Percentiles rank a stretch among this genome's conserved stretches.
These are phyloP conservation scores for Phialemoniopsis sp. DNA, from an alignment of 2,329 filamentous ascomycete genomes.

Conservation along the genomic window DNA sequence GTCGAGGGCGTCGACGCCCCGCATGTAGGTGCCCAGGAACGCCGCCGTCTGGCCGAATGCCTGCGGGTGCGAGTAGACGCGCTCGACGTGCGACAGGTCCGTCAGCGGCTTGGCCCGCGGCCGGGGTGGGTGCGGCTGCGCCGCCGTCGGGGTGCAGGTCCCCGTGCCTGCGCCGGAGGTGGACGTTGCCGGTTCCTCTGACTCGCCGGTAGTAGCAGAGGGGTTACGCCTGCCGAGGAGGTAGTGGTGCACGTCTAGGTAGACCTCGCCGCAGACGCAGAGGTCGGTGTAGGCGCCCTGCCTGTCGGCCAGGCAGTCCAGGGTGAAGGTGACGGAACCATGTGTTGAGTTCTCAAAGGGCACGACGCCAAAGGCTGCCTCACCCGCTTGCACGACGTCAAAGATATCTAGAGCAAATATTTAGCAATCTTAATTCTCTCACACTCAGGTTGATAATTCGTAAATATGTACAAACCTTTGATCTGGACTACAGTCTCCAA, in stretches of 20 bases:
- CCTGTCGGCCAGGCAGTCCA: conserved; percentile 83
- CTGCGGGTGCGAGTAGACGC: conserved; percentile 90
- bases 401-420: conserved; percentile 62
- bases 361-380: conserved; percentile 71
- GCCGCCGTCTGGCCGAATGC: conserved; percentile 85
- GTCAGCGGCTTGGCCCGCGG: conserved; percentile 42
- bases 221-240: conserved; percentile 55
- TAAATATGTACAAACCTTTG: conserved; percentile 33
- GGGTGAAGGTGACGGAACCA: conserved; percentile 83
- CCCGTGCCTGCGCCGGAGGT: background rate
- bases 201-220: conserved; percentile 6
- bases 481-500: conserved; percentile 49
- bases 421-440: no score
- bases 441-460: no score
- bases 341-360: conserved; percentile 97
- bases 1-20: conserved; percentile 74
- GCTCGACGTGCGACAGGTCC: conserved; percentile 59
- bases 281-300: conserved; percentile 61
- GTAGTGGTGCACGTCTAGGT: conserved; percentile 85
- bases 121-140: conserved; percentile 37
- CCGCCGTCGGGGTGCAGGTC: no score
- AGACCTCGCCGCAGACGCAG: conserved; percentile 76
- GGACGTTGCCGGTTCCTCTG: background rate
- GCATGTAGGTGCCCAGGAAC: conserved; percentile 69
- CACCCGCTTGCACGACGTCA: conserved; percentile 64